Evolutionary conservation across 805 yeast species (phyloP).

Genomic region (Saccharomycopsis microspora): DNA sequence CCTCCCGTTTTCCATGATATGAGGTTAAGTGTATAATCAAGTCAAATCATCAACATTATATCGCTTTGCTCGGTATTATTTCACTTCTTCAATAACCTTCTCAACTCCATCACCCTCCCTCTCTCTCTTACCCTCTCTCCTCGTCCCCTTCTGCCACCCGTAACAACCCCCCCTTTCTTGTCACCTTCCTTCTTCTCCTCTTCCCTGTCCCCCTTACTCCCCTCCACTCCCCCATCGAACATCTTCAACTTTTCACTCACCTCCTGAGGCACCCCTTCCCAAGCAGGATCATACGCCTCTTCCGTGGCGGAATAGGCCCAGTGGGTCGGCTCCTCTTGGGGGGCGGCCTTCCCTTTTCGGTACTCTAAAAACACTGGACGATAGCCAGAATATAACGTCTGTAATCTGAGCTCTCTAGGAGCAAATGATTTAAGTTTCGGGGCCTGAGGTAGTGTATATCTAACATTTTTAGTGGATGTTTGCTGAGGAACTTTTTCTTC

Average conservation of each 20-base stretch:
- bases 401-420: constrained; percentile 7
- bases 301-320: constrained; percentile 16
- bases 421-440: constrained; percentile 12
- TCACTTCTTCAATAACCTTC: background rate
- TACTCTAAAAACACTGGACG: constrained; percentile 14
- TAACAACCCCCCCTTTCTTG: background rate
- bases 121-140: background rate
- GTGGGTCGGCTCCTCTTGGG: background rate
- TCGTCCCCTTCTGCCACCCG: background rate
- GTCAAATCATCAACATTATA: too few species aligned
- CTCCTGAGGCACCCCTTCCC: constrained; percentile 15
- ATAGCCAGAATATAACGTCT: constrained; percentile 14
- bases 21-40: too few species aligned
- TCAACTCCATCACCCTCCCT: background rate
- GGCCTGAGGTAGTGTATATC: constrained; percentile 15
- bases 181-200: background rate
- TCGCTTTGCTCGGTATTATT: background rate
- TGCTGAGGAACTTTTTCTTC: too few species aligned
- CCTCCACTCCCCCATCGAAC: constrained; percentile 2
- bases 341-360: background rate
- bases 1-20: too few species aligned
- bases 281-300: constrained; percentile 12
- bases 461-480: too few species aligned
- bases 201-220: background rate
- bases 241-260: constrained; percentile 8